Conservation (phyloP, 2,329 filamentous ascomycete species). For the Pseudogymnoascus sp. region DNA sequence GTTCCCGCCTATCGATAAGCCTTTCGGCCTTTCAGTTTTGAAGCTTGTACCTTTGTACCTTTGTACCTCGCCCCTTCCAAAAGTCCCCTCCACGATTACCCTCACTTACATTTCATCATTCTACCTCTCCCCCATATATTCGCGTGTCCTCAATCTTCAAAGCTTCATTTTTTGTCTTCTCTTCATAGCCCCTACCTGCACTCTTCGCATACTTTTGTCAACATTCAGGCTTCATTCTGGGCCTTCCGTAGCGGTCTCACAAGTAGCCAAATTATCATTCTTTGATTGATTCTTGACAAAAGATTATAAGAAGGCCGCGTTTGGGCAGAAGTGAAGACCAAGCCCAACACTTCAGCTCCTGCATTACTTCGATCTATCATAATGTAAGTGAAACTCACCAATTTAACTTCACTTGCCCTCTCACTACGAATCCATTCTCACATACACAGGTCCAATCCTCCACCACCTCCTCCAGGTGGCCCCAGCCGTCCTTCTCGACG, state of each 20-base stretch:
- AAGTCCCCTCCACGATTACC: not conserved
- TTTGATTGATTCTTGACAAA: not conserved
- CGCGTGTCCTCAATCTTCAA: not conserved
- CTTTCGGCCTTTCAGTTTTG: constrained; percentile 1
- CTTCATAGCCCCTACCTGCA: not conserved
- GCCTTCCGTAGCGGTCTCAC: not conserved
- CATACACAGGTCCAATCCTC: constrained; percentile 10
- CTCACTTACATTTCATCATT: constrained; percentile 2
- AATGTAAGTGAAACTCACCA: not conserved
- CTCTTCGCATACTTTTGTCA: not conserved
- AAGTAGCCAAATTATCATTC: not conserved
- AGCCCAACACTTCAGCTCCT: not conserved
- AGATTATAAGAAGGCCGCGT: not conserved
- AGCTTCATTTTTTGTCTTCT: not conserved
- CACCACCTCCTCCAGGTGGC: not conserved
- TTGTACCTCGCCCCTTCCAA: not conserved
- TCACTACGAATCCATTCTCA: constrained; percentile 9
- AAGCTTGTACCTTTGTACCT: constrained; percentile 8
- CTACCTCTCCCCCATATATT: not conserved
- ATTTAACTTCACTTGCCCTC: not conserved
- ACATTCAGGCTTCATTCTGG: not conserved
- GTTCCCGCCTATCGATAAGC: constrained; percentile 3
- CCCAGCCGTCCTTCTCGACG: constrained; percentile 14
- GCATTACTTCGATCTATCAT: not conserved
- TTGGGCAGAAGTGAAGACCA: not conserved